phyloP scores from a whole-genome alignment of 2,329 filamentous ascomycete genomes.

The Fusarium pilosicola region DNA sequence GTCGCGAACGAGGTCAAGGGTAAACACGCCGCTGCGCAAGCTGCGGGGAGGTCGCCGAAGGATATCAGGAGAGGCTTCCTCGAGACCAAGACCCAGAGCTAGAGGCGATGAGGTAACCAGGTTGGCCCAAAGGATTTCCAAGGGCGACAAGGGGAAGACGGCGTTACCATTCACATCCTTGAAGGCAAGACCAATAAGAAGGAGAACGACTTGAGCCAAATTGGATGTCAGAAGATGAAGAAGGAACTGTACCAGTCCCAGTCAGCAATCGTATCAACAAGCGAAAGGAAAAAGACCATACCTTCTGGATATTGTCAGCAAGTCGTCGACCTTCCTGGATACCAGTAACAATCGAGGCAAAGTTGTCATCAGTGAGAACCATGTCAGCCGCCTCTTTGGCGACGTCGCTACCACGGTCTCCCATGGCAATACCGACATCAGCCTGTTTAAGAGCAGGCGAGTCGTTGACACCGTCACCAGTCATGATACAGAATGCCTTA shows the following conservation, averaged over 20 bases:
- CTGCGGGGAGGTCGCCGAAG: slow-evolving; percentile 72
- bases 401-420: slow-evolving; percentile 75
- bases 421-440: slow-evolving; percentile 82
- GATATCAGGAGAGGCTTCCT: slow-evolving; percentile 74
- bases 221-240: slow-evolving; percentile 76
- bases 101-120: slow-evolving; percentile 77
- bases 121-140: slow-evolving; percentile 82
- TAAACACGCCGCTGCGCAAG: slow-evolving; percentile 70
- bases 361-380: slow-evolving; percentile 89
- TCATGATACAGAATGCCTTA: slow-evolving; percentile 77
- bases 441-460: slow-evolving; percentile 77
- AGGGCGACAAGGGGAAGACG: slow-evolving; percentile 75
- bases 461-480: slow-evolving; percentile 80
- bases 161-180: slow-evolving; percentile 68
- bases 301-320: slow-evolving; percentile 80
- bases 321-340: slow-evolving; percentile 76
- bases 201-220: slow-evolving; percentile 74
- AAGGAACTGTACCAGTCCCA: slow-evolving; percentile 57
- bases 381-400: slow-evolving; percentile 87
- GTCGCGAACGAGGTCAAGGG: slow-evolving; percentile 70
- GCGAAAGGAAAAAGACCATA: slow-evolving; percentile 42
- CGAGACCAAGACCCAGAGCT: slow-evolving; percentile 77
- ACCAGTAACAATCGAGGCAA: slow-evolving; percentile 80
- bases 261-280: slow-evolving; percentile 22
- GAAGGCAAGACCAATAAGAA: slow-evolving; percentile 76